Percentiles rank a stretch among this genome's conserved stretches.
These are phyloP conservation scores for Alliaria petiolata DNA, from an alignment of 345 rosid species.

Conservation along the genomic window DNA sequence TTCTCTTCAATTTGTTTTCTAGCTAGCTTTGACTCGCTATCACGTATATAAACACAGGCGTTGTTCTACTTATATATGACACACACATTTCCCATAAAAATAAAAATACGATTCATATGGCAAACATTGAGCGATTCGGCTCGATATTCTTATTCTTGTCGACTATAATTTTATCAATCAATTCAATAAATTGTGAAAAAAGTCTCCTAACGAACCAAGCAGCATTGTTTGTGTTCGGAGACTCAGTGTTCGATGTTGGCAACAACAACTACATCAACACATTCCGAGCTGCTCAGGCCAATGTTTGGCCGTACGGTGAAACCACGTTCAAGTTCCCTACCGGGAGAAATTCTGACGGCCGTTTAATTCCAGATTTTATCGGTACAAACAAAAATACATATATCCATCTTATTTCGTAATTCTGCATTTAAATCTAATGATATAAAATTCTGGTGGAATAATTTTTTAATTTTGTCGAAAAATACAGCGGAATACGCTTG, in stretches of 20 bases:
- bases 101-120: not conserved
- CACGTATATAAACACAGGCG: not conserved
- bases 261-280: constrained; percentile 43
- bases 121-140: not conserved
- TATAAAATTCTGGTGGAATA: not conserved
- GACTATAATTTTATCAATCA: not conserved
- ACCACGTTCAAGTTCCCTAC: constrained; percentile 41
- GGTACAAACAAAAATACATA: constrained; percentile 17
- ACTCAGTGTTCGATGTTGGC: constrained; percentile 46
- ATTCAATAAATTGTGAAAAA: not conserved
- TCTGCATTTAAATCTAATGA: not conserved
- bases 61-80: not conserved
- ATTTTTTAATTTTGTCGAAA: not conserved
- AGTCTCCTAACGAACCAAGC: constrained; percentile 20
- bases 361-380: constrained; percentile 43
- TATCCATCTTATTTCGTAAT: not conserved
- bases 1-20: not conserved
- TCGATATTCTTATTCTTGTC: constrained; percentile 5
- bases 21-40: constrained; percentile 5
- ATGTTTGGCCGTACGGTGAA: constrained; percentile 42
- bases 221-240: constrained; percentile 44
- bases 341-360: constrained; percentile 43
- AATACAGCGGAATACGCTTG: constrained; percentile 27
- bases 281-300: constrained; percentile 20
- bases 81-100: not conserved